Base-by-base conservation (phyloP, 257 asterid species). In the Scutellaria galericulata region DNA sequence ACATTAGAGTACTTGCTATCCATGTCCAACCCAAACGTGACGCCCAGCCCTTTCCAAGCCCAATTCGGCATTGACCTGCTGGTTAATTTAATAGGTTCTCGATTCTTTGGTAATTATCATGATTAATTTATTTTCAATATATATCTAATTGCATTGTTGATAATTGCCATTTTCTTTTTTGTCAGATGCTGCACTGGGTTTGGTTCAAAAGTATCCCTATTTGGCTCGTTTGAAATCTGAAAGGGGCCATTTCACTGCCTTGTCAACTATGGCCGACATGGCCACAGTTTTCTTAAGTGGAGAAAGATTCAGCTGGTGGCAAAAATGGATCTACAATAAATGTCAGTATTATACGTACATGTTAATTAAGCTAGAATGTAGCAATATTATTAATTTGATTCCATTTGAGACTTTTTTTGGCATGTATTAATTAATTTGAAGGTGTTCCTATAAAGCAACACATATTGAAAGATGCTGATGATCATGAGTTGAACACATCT, bases 141-240 rank as follows among this genome's bases (percentile, higher is more conserved):
- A 18, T 18, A 24, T 24, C 27, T 24, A 24, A 18, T 18, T 24
- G 1, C 42, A 2, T 18, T 15, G 18, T 1, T 0, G 2, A 63
- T 3, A 5, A 14, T 9, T 18, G 22, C 6, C 8, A 24, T 24
- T 24, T 61, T 1, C 18, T 18, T 3, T 0, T 9, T 2, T 52
- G 7, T 4, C 72, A 78, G 82, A 78, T 68, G 22, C 73, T 20
- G 82, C 76, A 46, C 5, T 54, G 14, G 58, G 55, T 18, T 69
- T 74, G 77, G 76, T 57, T 50, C 9, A 74, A 1, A 68, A 55
- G 40, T 68, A 55, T 40, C 79, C 79, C 0, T 4, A 42, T 44
- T 56, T 70, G 66, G 47, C 57, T 1, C 3, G 9, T 20, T 3
- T 68, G 10, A 53, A 5, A 54, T 39, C 7, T 6, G 24, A 18